Conservation (phyloP, 192 early-diverging fungal species). For the Podila horticola region DNA sequence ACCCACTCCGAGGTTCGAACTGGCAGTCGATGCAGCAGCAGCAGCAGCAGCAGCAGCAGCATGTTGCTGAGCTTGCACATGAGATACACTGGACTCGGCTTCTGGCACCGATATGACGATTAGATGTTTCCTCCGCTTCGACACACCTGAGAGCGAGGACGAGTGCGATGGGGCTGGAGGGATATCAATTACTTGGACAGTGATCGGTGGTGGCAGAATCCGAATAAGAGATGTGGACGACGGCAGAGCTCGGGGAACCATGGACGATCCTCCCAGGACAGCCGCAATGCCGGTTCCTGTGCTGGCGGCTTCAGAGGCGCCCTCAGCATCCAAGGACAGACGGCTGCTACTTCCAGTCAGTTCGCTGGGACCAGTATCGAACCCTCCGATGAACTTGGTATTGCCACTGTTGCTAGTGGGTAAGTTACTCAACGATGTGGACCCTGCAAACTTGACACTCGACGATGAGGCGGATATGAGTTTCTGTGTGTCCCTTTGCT, state of each 20-base stretch:
- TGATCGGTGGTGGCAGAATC: slow-evolving; percentile 38
- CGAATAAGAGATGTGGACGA: slow-evolving; percentile 46
- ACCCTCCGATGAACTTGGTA: slow-evolving; percentile 36
- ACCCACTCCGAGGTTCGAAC: not conserved
- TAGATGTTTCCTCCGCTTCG: slow-evolving; percentile 38
- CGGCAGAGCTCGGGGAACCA: slow-evolving; percentile 28
- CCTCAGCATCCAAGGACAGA: slow-evolving; percentile 2
- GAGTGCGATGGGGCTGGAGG: slow-evolving; percentile 49
- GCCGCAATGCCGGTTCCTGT: slow-evolving; percentile 44
- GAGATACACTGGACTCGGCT: slow-evolving; percentile 22
- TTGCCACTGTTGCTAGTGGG: not conserved
- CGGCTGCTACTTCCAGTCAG: not conserved
- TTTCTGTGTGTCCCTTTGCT: slow-evolving; percentile 19
- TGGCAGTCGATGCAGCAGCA: not conserved
- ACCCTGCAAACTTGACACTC: slow-evolving; percentile 20
- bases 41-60: not conserved
- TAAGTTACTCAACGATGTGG: not conserved
- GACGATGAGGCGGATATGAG: slow-evolving; percentile 12
- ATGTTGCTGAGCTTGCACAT: slow-evolving; percentile 25
- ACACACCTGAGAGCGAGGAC: slow-evolving; percentile 46
- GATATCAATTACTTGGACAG: slow-evolving; percentile 38
- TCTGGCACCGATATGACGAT: slow-evolving; percentile 44
- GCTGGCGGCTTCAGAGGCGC: slow-evolving; percentile 32
- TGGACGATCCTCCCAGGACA: slow-evolving; percentile 28
- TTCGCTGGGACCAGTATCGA: slow-evolving; percentile 8